Evolutionary conservation across 345 rosid species (phyloP), one percentile per base, ranked within the genome.

Genomic region (Psidium friedrichsthalianum): DNA sequence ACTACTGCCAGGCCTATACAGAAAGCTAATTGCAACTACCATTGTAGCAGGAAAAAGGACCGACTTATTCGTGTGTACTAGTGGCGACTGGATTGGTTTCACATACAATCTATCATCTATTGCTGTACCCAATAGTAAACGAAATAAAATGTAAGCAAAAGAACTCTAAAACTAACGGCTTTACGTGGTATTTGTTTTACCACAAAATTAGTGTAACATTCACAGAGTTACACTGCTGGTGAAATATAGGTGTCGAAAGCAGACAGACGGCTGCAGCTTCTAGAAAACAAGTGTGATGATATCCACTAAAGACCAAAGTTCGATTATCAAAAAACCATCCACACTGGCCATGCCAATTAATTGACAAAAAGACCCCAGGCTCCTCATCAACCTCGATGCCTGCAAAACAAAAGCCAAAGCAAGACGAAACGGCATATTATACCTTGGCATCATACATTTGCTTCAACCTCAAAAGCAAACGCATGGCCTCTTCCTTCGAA

Each of bases 361-460:
- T 69, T 44, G 11, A 21, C 42, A 69, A 32, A 69, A 32, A 16
- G 78, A 18, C 78, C 47, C 24, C 78, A 8, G 47, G 78, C 78
- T 69, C 47, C 40, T 12, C 47, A 32, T 32, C 78, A 69, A 18
- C 3, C 78, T 32, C 24, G 8, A 22, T 20, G 78, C 44, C 78
- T 32, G 57, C 8, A 55, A 51, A 82, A 52, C 40, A 27, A 55
- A 13, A 42, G 56, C 78, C 78, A 69, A 18, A 69, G 78, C 78
- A 87, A 51, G 36, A 36, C 83, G 36, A 86, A 85, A 16, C 78
- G 13, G 18, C 24, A 69, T 69, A 44, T 42, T 53, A 83, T 87
- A 96, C 99, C 98, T 96, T 97, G 86, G 92, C 89, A 87, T 96
- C 98, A 84, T 93, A 88, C 95, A 95, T 93, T 86, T 92, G 93